Conservation (phyloP, 176 grass and related monocot species). For the Alloteropsis semialata region DNA sequence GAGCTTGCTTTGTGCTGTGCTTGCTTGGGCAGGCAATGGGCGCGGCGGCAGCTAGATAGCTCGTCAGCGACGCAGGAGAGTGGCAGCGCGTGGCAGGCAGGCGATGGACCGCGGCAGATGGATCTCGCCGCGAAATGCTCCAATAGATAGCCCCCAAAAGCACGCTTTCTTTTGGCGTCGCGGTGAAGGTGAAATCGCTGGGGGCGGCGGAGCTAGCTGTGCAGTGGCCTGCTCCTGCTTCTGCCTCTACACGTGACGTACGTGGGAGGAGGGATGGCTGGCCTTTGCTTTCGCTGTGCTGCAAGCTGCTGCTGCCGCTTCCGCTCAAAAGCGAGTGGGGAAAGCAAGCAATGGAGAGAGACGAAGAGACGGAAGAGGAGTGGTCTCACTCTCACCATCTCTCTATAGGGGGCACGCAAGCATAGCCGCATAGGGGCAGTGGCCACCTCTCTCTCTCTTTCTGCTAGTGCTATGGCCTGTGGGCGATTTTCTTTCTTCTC, state of each 20-base stretch:
- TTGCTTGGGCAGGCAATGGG: conserved; percentile 18
- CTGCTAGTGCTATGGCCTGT: too few relatives aligned
- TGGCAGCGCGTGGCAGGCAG: not conserved
- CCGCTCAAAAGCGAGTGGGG: conserved; percentile 28
- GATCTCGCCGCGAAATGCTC: conserved; percentile 1
- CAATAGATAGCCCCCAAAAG: conserved; percentile 40
- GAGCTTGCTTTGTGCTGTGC: not conserved
- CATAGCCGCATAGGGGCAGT: not conserved
- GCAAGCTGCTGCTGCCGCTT: not conserved
- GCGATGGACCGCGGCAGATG: not conserved
- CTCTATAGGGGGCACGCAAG: not conserved
- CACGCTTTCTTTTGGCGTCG: conserved; percentile 32
- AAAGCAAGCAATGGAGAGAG: not conserved
- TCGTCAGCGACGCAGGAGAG: not conserved
- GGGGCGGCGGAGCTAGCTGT: not conserved
- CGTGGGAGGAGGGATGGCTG: not conserved
- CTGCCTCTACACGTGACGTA: conserved; percentile 6
- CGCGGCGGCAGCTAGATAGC: conserved; percentile 1
- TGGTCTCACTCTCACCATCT: not conserved
- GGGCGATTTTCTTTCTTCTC: too few relatives aligned
- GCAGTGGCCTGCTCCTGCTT: not conserved
- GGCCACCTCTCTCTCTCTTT: not conserved
- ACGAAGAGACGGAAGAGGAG: conserved; percentile 1
- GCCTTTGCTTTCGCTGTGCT: not conserved
- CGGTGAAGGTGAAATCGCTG: conserved; percentile 22